Conservation (phyloP, 148 eudicot genomes). For the Camellia granthamiana region DNA sequence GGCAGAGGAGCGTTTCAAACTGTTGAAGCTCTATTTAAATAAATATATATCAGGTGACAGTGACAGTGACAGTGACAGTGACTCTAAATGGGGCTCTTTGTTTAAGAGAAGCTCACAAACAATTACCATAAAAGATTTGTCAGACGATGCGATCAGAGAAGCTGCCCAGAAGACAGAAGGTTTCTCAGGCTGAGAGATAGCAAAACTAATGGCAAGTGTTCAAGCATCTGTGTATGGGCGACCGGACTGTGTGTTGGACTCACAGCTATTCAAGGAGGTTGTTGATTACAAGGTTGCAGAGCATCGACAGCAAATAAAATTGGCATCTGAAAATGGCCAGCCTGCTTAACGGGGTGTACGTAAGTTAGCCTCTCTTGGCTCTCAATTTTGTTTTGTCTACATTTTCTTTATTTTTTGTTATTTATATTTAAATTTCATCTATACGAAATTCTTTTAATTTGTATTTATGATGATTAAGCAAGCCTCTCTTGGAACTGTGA, state of each 20-base stretch:
- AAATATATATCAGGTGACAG: constrained; percentile 52
- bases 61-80: constrained; percentile 23
- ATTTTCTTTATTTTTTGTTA: background rate
- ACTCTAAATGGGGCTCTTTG: constrained; percentile 49
- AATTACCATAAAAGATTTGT: constrained; percentile 63
- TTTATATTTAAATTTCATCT: background rate
- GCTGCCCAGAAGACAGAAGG: constrained; percentile 85
- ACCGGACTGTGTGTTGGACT: constrained; percentile 80
- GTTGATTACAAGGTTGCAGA: constrained; percentile 91
- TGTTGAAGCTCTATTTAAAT: constrained; percentile 70
- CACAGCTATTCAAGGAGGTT: constrained; percentile 68
- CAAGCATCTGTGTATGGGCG: constrained; percentile 95
- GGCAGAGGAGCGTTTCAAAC: constrained; percentile 87
- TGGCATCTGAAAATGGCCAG: constrained; percentile 55
- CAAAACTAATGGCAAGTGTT: constrained; percentile 88
- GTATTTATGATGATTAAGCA: background rate
- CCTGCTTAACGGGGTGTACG: constrained; percentile 6
- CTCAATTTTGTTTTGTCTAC: constrained; percentile 3
- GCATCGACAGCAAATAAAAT: constrained; percentile 71
- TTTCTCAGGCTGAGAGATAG: constrained; percentile 96
- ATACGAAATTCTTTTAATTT: background rate
- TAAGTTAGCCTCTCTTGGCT: background rate
- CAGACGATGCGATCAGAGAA: constrained; percentile 69
- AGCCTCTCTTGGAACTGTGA: background rate
- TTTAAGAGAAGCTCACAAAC: constrained; percentile 50